A percentile compares a stretch with the other conserved stretches of the same genome.
Evolutionary conservation across 306 rosid species (phyloP).

Genomic region (Pterocarpus santalinus): DNA sequence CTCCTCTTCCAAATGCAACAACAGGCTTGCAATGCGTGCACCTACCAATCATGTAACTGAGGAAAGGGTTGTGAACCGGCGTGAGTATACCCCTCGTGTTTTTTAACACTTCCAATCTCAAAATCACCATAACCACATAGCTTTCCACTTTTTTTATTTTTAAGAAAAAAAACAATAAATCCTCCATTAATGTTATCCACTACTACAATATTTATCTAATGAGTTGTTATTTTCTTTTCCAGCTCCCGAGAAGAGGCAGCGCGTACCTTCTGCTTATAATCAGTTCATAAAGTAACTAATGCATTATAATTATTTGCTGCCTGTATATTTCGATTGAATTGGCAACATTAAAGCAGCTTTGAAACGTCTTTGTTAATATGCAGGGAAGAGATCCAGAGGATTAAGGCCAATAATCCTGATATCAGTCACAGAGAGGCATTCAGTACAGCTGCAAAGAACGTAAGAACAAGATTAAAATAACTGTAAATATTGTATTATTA

Average conservation of each 20-base stretch:
- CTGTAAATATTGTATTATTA: not conserved
- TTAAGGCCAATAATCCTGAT: slow-evolving; percentile 96
- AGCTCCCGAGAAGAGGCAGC: slow-evolving; percentile 99
- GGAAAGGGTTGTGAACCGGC: slow-evolving; percentile 80
- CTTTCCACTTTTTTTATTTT: not conserved
- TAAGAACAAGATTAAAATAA: slow-evolving; percentile 36
- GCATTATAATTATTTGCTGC: not conserved
- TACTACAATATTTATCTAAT: slow-evolving; percentile 8
- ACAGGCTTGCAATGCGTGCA: slow-evolving; percentile 75
- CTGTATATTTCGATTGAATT: not conserved
- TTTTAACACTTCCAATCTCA: not conserved
- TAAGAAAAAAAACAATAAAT: not conserved
- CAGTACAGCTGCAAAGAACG: slow-evolving; percentile 98
- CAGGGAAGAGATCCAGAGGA: slow-evolving; percentile 99
- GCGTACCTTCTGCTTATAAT: slow-evolving; percentile 99
- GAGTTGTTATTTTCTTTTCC: slow-evolving; percentile 78
- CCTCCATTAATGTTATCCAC: not conserved
- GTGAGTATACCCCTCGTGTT: slow-evolving; percentile 57
- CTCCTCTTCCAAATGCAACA: slow-evolving; percentile 81
- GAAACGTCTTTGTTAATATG: slow-evolving; percentile 38
- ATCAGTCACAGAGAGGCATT: slow-evolving; percentile 98
- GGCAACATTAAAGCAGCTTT: slow-evolving; percentile 36
- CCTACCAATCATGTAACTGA: slow-evolving; percentile 59
- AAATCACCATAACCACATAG: slow-evolving; percentile 13
- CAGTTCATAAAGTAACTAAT: slow-evolving; percentile 95